Evolutionary conservation across 1,139 yeast genomes (phyloP).

Genomic region (Sugiyamaella xylanicola): DNA sequence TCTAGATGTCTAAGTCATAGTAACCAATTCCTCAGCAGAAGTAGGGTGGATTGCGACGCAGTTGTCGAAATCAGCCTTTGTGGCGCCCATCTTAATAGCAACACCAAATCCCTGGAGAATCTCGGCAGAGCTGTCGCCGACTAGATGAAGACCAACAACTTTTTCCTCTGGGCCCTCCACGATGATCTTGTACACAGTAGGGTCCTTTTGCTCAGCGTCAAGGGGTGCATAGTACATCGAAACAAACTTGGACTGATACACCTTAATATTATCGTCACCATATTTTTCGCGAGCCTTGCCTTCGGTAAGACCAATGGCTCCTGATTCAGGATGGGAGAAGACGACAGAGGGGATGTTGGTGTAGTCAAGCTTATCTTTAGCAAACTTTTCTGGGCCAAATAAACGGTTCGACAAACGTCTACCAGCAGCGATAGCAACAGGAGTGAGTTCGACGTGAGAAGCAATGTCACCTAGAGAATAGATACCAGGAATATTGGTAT

Average conservation of each 20-base stretch:
- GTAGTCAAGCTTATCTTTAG: slow-evolving; percentile 76
- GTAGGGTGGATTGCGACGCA: slow-evolving; percentile 99
- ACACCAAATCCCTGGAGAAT: slow-evolving; percentile 98
- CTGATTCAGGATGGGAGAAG: slow-evolving; percentile 97
- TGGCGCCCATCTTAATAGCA: slow-evolving; percentile 91
- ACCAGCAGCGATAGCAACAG: slow-evolving; percentile 98
- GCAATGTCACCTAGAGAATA: slow-evolving; percentile 92
- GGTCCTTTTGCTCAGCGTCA: slow-evolving; percentile 68
- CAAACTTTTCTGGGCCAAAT: slow-evolving; percentile 75
- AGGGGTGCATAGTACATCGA: slow-evolving; percentile 92
- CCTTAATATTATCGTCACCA: slow-evolving; percentile 79
- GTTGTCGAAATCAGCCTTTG: slow-evolving; percentile 89
- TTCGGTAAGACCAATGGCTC: slow-evolving; percentile 85
- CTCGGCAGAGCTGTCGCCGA: slow-evolving; percentile 89
- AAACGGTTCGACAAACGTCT: slow-evolving; percentile 88
- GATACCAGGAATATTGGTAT: slow-evolving; percentile 69
- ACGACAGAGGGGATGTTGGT: slow-evolving; percentile 85
- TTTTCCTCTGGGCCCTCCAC: slow-evolving; percentile 82
- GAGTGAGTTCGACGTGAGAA: slow-evolving; percentile 81
- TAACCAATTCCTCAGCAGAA: slow-evolving; percentile 94
- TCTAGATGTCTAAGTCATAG: slow-evolving; percentile 67
- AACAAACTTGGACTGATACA: slow-evolving; percentile 79
- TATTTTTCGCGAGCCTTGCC: slow-evolving; percentile 71
- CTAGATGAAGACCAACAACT: slow-evolving; percentile 91
- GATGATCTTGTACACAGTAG: slow-evolving; percentile 82